Conservation (phyloP, 2,329 filamentous ascomycete genomes). For the Sporothrix schenckii region DNA sequence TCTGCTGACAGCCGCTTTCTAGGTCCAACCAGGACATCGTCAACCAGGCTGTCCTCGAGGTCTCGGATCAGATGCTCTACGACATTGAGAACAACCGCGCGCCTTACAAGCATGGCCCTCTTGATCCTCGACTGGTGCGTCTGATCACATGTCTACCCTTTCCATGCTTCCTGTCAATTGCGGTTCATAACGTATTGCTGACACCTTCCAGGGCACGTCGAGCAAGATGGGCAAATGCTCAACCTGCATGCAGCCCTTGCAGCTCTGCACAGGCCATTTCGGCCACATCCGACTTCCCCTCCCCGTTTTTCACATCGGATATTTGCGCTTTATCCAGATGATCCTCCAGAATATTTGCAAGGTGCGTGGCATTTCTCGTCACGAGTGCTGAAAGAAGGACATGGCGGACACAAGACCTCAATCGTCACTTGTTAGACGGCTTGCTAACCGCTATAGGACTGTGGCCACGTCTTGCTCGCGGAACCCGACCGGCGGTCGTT, state of each 20-base stretch:
- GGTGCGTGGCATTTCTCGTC: slow-evolving; percentile 41
- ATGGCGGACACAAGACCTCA: background rate
- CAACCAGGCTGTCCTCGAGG: slow-evolving; percentile 90
- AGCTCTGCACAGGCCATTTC: slow-evolving; percentile 92
- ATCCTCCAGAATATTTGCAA: slow-evolving; percentile 97
- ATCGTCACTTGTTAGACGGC: slow-evolving; percentile 39
- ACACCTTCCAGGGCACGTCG: slow-evolving; percentile 67
- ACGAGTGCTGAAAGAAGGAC: background rate
- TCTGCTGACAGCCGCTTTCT: slow-evolving; percentile 25
- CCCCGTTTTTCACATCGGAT: slow-evolving; percentile 94
- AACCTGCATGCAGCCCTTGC: slow-evolving; percentile 80
- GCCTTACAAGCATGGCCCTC: slow-evolving; percentile 78
- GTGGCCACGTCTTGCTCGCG: slow-evolving; percentile 78
- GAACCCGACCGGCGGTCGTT: slow-evolving; percentile 77
- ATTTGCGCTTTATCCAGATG: slow-evolving; percentile 88
- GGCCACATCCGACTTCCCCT: slow-evolving; percentile 88
- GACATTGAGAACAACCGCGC: slow-evolving; percentile 79
- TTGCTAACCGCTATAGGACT: slow-evolving; percentile 54
- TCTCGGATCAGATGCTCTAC: slow-evolving; percentile 92
- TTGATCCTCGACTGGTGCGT: slow-evolving; percentile 75
- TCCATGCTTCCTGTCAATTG: background rate
- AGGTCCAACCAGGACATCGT: slow-evolving; percentile 93
- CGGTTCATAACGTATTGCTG: slow-evolving; percentile 13
- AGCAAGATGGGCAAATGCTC: slow-evolving; percentile 77
- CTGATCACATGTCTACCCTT: background rate